Evolutionary conservation across 345 rosid genomes (phyloP).

Genomic region (Lepidium sativum): DNA sequence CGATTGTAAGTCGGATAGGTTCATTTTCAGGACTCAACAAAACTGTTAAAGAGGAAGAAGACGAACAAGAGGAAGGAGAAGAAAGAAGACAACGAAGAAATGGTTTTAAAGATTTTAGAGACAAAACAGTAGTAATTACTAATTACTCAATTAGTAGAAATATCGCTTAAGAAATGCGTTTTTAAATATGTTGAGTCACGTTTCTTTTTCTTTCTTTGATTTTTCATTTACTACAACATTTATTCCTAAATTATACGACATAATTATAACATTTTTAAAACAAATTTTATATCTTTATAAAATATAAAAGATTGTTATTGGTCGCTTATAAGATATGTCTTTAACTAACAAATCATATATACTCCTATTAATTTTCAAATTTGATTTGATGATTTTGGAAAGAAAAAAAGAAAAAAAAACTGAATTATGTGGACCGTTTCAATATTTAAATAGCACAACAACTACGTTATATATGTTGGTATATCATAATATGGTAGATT

Average conservation of each 20-base stretch:
- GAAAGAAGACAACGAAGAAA: conserved; percentile 9
- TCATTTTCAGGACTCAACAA: conserved; percentile 36
- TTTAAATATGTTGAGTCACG: conserved; percentile 12
- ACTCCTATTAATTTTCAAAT: background rate
- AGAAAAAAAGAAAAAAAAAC: background rate
- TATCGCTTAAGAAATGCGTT: background rate
- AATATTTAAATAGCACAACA: background rate
- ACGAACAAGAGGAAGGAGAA: background rate
- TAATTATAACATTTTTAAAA: background rate
- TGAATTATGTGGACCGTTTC: conserved; percentile 17
- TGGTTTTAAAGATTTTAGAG: background rate
- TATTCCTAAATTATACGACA: background rate
- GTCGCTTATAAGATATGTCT: background rate
- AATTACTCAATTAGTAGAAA: conserved; percentile 4
- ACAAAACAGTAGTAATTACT: conserved; percentile 22
- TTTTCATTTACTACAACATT: background rate
- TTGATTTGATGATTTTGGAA: background rate
- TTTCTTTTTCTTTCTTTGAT: conserved; percentile 3
- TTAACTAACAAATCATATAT: background rate
- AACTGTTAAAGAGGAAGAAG: background rate
- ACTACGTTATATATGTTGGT: conserved; percentile 4
- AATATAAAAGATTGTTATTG: background rate
- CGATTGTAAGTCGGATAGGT: conserved; percentile 22
- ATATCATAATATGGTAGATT: background rate
- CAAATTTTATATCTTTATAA: background rate